phyloP scores from a whole-genome alignment of 768 basidiomycete genomes.

The Tricholoma matsutake region DNA sequence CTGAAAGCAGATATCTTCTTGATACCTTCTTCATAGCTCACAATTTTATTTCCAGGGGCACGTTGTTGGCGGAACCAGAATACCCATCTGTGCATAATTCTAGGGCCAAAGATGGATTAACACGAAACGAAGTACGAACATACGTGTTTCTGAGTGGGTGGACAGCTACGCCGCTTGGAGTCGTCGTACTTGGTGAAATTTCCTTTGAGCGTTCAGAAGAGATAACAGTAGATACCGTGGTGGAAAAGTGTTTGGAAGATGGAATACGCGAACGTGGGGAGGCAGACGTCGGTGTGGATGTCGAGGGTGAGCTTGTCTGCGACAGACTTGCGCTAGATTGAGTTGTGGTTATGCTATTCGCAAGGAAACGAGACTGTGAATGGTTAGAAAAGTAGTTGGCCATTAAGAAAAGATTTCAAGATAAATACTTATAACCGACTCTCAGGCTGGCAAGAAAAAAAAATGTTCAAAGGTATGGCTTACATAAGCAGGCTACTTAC shows the following conservation, averaged over 20 bases:
- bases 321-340: conserved; percentile 19
- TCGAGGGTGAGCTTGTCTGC: conserved; percentile 18
- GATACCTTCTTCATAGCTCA: conserved; percentile 93
- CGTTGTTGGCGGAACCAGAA: conserved; percentile 94
- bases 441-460: too few species aligned
- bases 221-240: conserved; percentile 43
- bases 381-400: conserved; percentile 84
- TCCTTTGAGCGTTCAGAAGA: conserved; percentile 47
- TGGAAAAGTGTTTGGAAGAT: conserved; percentile 72
- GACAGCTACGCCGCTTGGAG: conserved; percentile 40
- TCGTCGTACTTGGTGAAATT: conserved; percentile 30
- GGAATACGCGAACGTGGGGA: conserved; percentile 45
- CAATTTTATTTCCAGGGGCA: conserved; percentile 83
- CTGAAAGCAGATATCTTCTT: conserved; percentile 89
- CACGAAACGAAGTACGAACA: conserved; percentile 54
- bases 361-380: conserved; percentile 67
- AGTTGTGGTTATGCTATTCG: conserved; percentile 39
- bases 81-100: conserved; percentile 60
- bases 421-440: background rate
- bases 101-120: conserved; percentile 15
- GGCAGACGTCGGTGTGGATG: conserved; percentile 20
- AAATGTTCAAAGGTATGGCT: conserved; percentile 4
- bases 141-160: conserved; percentile 88
- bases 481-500: conserved; percentile 11
- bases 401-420: conserved; percentile 34